Evolutionary conservation across 192 early-diverging fungal genomes (phyloP).

Genomic region (Coemansia sp.): DNA sequence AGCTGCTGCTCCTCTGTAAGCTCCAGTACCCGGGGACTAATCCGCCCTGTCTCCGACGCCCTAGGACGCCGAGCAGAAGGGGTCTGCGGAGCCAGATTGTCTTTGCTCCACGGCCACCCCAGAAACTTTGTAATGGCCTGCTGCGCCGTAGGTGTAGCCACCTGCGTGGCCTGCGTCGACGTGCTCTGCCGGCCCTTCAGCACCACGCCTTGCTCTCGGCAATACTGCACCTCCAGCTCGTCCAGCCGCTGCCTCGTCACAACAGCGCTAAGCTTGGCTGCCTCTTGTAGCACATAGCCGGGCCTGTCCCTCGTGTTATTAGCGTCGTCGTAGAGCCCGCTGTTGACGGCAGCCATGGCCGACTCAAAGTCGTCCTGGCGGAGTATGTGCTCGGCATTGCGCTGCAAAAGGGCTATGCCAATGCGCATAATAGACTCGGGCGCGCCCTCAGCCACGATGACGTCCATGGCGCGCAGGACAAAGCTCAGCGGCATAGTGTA

Average conservation of each 20-base stretch:
- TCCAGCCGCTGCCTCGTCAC: conserved; percentile 77
- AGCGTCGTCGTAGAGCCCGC: conserved; percentile 80
- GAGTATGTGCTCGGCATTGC: conserved; percentile 74
- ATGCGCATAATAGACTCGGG: conserved; percentile 86
- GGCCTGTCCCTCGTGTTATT: conserved; percentile 57
- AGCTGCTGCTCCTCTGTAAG: conserved; percentile 34
- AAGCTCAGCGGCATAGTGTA: conserved; percentile 96
- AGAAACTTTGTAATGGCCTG: conserved; percentile 36
- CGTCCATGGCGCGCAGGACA: conserved; percentile 90
- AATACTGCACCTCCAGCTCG: conserved; percentile 60
- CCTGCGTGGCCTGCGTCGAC: background rate
- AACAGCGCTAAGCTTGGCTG: conserved; percentile 66
- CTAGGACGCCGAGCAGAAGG: background rate
- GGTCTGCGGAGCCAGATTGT: background rate
- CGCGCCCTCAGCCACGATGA: conserved; percentile 88
- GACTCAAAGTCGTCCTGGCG: conserved; percentile 80
- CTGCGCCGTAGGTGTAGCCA: conserved; percentile 17
- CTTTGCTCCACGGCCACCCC: conserved; percentile 53
- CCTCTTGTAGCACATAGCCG: conserved; percentile 74
- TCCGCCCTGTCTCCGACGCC: background rate
- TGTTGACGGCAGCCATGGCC: conserved; percentile 80
- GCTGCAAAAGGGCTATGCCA: conserved; percentile 84
- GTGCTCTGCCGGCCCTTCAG: conserved; percentile 14
- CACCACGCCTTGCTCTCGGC: conserved; percentile 29
- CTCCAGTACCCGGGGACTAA: conserved; percentile 24